Evolutionary conservation across 805 yeast species (phyloP).

Genomic region (Ogataea paraovalis): DNA sequence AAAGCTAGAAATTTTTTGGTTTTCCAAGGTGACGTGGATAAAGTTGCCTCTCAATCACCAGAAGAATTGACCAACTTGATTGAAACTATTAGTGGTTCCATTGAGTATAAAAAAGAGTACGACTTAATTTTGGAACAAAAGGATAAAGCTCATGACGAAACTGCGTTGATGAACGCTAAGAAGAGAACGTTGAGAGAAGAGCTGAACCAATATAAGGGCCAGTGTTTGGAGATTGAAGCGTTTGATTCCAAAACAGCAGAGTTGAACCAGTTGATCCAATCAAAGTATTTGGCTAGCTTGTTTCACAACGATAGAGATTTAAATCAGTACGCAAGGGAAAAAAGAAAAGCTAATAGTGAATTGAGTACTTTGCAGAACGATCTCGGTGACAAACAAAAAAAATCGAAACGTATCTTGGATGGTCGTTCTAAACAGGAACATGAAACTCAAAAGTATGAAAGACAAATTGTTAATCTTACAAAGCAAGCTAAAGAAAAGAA

Average conservation of each 20-base stretch:
- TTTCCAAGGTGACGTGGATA: conserved; percentile 96
- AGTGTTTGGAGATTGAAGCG: conserved; percentile 64
- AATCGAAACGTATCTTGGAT: conserved; percentile 27
- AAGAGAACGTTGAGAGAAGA: conserved; percentile 71
- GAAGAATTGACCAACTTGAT: conserved; percentile 66
- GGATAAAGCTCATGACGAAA: conserved; percentile 59
- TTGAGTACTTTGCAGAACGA: conserved; percentile 1
- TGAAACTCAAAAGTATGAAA: conserved; percentile 37
- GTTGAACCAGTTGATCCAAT: conserved; percentile 42
- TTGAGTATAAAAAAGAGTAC: conserved; percentile 62
- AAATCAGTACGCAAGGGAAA: conserved; percentile 35
- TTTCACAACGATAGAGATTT: conserved; percentile 52
- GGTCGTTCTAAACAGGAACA: conserved; percentile 46
- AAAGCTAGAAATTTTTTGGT: conserved; percentile 90
- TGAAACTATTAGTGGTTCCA: conserved; percentile 82
- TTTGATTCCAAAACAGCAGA: conserved; percentile 54
- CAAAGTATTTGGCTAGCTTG: conserved; percentile 58
- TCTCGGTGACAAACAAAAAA: conserved; percentile 15
- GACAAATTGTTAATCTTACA: conserved; percentile 34
- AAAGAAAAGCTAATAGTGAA: conserved; percentile 29
- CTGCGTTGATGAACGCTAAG: conserved; percentile 61
- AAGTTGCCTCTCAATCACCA: conserved; percentile 84
- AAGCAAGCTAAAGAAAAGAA: conserved; percentile 36
- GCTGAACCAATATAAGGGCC: conserved; percentile 72
- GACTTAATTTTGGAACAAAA: conserved; percentile 58